Percentiles rank a stretch among this genome's conserved stretches.
phyloP scores from a whole-genome alignment of 1,139 yeast genomes.

The Kurtzmaniella quercitrusa region DNA sequence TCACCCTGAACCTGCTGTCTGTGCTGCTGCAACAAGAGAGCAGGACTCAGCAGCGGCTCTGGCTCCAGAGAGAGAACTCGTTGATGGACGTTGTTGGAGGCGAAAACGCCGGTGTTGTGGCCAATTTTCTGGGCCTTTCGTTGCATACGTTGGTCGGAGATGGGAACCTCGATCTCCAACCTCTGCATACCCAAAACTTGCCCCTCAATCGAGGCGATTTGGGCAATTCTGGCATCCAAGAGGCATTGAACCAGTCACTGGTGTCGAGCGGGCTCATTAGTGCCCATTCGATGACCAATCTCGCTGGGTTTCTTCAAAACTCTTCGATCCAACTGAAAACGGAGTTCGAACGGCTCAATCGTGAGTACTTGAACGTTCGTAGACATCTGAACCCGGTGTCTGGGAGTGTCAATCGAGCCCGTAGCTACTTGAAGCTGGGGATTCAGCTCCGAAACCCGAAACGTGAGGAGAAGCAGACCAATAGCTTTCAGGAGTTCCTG shows the following conservation, averaged over 20 bases:
- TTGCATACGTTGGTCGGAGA: slow-evolving; percentile 23
- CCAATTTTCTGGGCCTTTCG: slow-evolving; percentile 42
- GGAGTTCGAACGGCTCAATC: slow-evolving; percentile 69
- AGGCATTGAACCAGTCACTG: background rate
- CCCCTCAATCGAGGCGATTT: background rate
- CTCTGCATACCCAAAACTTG: background rate
- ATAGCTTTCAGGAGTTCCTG: slow-evolving; percentile 33
- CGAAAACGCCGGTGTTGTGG: slow-evolving; percentile 14
- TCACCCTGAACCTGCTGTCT: slow-evolving; percentile 1
- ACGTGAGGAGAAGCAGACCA: slow-evolving; percentile 15
- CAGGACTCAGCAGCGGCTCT: slow-evolving; percentile 75
- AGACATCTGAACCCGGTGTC: slow-evolving; percentile 67
- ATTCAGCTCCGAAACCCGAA: slow-evolving; percentile 4
- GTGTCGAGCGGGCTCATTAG: background rate
- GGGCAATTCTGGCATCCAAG: background rate
- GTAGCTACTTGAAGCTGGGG: slow-evolving; percentile 11
- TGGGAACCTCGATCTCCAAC: slow-evolving; percentile 1
- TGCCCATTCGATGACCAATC: background rate
- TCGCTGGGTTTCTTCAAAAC: slow-evolving; percentile 5
- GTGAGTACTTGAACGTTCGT: slow-evolving; percentile 69
- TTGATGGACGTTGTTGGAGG: slow-evolving; percentile 44
- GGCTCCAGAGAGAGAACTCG: slow-evolving; percentile 79
- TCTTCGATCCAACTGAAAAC: slow-evolving; percentile 59
- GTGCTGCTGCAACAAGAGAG: slow-evolving; percentile 33
- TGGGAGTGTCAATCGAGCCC: slow-evolving; percentile 52